Evolutionary conservation across 805 yeast species (phyloP).

Genomic region (Starmera quercuum): DNA sequence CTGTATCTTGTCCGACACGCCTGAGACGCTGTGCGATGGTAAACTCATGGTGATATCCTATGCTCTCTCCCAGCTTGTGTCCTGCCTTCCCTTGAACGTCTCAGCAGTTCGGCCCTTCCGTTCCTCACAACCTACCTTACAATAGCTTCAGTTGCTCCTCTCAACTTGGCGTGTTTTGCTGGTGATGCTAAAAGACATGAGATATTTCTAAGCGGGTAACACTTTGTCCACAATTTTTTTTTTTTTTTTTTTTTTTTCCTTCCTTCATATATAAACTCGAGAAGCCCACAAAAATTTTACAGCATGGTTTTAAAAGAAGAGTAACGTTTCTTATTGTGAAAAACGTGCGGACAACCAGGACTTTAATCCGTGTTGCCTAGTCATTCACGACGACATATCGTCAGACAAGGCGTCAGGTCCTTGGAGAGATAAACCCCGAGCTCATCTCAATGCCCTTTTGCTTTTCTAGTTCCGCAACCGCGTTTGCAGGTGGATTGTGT

Average conservation of each 20-base stretch:
- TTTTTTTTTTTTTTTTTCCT: conserved; percentile 8
- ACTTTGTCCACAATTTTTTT: too few relatives aligned
- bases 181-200: too few relatives aligned
- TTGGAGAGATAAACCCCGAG: conserved; percentile 52
- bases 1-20: conserved; percentile 1
- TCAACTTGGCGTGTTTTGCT: too few relatives aligned
- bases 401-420: conserved; percentile 59
- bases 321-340: conserved; percentile 18
- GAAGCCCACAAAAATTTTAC: not conserved
- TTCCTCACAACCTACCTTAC: too few relatives aligned
- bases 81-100: not conserved
- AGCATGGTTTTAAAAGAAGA: conserved; percentile 4
- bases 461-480: conserved; percentile 23
- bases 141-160: too few relatives aligned
- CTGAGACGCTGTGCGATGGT: not conserved
- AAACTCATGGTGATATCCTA: conserved; percentile 1
- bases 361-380: conserved; percentile 69
- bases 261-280: conserved; percentile 8
- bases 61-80: too few relatives aligned
- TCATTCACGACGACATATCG: conserved; percentile 25
- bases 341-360: conserved; percentile 72
- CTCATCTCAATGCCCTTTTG: conserved; percentile 67
- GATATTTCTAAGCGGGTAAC: too few relatives aligned
- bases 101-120: not conserved
- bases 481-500: conserved; percentile 31